Conservation (phyloP, 805 yeast genomes). For the Wickerhamomyces rabaulensis region DNA sequence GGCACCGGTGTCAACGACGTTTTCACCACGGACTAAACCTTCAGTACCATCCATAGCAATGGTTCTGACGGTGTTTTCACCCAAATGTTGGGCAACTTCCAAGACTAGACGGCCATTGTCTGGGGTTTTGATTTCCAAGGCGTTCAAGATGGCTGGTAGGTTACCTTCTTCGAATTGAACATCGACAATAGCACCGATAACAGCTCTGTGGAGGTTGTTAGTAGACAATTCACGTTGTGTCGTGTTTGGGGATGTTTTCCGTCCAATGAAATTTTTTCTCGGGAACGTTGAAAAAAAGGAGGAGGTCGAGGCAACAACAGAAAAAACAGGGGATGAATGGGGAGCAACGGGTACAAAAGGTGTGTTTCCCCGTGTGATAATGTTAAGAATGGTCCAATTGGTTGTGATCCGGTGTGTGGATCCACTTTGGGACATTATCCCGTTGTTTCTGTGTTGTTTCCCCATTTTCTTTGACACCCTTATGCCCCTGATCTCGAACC, state of each 20-base stretch:
- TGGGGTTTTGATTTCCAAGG: slow-evolving; percentile 81
- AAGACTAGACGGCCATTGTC: slow-evolving; percentile 78
- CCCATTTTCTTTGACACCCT: too few relatives aligned
- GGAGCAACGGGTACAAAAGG: too few relatives aligned
- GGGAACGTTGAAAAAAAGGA: slow-evolving; percentile 2
- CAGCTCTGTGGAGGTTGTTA: slow-evolving; percentile 55
- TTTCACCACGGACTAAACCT: slow-evolving; percentile 97
- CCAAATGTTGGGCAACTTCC: slow-evolving; percentile 99
- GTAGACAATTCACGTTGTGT: slow-evolving; percentile 3
- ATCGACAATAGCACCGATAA: slow-evolving; percentile 98
- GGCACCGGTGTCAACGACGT: slow-evolving; percentile 91
- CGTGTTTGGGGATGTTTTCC: not conserved
- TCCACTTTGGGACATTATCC: too few relatives aligned
- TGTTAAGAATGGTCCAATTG: too few relatives aligned
- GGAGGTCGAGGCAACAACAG: not conserved
- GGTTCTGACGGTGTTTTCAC: slow-evolving; percentile 99
- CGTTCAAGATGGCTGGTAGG: slow-evolving; percentile 96
- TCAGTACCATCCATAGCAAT: slow-evolving; percentile 99
- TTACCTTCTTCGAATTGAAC: slow-evolving; percentile 97
- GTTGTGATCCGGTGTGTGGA: too few relatives aligned
- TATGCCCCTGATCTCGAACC: too few relatives aligned
- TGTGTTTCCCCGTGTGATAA: too few relatives aligned
- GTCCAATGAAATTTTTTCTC: not conserved
- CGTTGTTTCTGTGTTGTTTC: too few relatives aligned
- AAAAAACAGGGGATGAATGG: not conserved